Percentiles rank a stretch among this genome's conserved stretches.
phyloP scores from a whole-genome alignment of 768 basidiomycete genomes.

The Grammothele lineata region DNA sequence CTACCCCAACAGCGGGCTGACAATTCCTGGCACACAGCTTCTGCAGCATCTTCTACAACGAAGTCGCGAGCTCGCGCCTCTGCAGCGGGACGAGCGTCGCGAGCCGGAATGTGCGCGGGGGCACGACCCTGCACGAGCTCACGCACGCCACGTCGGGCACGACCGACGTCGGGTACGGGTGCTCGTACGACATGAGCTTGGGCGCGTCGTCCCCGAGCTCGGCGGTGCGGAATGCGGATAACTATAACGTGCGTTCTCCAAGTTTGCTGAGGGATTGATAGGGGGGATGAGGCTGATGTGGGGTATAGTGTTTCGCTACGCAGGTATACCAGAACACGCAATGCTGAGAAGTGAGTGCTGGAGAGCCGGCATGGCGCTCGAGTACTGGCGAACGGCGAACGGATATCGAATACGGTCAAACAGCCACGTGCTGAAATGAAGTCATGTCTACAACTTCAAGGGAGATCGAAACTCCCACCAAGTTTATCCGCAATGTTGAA shows the following conservation, averaged over 20 bases:
- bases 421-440: too few relatives aligned
- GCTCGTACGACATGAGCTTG: slow-evolving; percentile 34
- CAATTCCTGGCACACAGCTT: slow-evolving; percentile 15
- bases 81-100: slow-evolving; percentile 42
- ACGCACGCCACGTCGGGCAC: slow-evolving; percentile 40
- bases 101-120: slow-evolving; percentile 43
- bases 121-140: slow-evolving; percentile 45
- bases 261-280: background rate
- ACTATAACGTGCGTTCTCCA: slow-evolving; percentile 38
- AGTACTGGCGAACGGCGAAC: too few relatives aligned
- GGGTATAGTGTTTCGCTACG: slow-evolving; percentile 33
- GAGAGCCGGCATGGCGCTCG: too few relatives aligned
- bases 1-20: background rate
- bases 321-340: background rate
- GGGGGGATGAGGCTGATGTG: background rate
- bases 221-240: slow-evolving; percentile 39
- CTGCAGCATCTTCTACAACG: slow-evolving; percentile 45
- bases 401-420: too few relatives aligned
- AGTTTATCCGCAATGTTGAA: too few relatives aligned
- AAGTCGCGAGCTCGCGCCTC: slow-evolving; percentile 34
- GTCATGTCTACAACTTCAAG: too few relatives aligned
- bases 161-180: slow-evolving; percentile 27
- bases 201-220: slow-evolving; percentile 16
- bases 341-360: background rate
- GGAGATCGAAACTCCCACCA: too few relatives aligned